phyloP scores from a whole-genome alignment of 192 early-diverging fungal genomes.

The Linnemannia exigua region DNA sequence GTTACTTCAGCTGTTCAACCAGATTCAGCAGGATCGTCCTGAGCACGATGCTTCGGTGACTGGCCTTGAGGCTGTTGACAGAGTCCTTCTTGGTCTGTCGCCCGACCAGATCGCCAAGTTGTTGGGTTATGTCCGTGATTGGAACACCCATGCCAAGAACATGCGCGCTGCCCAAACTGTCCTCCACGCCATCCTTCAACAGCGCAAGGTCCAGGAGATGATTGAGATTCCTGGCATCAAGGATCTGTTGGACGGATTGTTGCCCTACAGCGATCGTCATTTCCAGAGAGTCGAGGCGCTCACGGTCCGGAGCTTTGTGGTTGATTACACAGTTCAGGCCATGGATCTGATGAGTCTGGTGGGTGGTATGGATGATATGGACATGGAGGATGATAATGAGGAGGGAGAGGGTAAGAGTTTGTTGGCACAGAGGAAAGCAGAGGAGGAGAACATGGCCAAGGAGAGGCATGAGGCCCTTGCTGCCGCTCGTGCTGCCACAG shows the following conservation, averaged over 20 bases:
- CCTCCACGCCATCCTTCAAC: constrained; percentile 81
- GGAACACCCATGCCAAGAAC: constrained; percentile 95
- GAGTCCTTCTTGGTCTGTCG: constrained; percentile 74
- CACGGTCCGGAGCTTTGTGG: constrained; percentile 85
- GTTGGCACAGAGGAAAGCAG: constrained; percentile 40
- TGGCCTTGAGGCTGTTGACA: constrained; percentile 77
- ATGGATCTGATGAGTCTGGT: constrained; percentile 76
- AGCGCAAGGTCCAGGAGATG: constrained; percentile 75
- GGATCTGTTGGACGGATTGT: constrained; percentile 85
- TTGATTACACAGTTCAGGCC: constrained; percentile 92
- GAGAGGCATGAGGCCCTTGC: constrained; percentile 53
- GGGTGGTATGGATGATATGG: constrained; percentile 52
- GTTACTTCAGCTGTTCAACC: constrained; percentile 80
- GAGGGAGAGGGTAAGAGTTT: constrained; percentile 19
- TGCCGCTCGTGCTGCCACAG: constrained; percentile 28
- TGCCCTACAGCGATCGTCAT: constrained; percentile 95
- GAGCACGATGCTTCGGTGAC: constrained; percentile 68
- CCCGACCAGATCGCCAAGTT: constrained; percentile 83
- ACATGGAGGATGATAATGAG: constrained; percentile 26
- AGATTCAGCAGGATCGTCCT: constrained; percentile 67
- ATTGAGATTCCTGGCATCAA: constrained; percentile 85
- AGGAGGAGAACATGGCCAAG: constrained; percentile 48
- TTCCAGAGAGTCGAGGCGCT: constrained; percentile 83
- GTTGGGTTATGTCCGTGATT: constrained; percentile 88
- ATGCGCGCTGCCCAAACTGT: constrained; percentile 85